Evolutionary conservation across 2,329 filamentous ascomycete genomes (phyloP), one percentile per base, ranked within the genome.

Genomic region (Monilinia fructicola): DNA sequence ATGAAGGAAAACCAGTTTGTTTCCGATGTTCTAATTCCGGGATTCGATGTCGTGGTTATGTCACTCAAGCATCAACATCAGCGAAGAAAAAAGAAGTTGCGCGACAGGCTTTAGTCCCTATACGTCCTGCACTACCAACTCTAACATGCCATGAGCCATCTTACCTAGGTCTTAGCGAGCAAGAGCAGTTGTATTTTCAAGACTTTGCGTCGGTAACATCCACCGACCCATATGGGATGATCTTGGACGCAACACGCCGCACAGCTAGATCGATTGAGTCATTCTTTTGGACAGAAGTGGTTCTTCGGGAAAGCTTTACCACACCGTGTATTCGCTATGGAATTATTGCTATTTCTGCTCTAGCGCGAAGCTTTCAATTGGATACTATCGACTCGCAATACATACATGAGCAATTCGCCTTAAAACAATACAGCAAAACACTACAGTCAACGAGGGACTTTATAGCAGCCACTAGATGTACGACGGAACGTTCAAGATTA

Each of bases 211-310:
- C 71, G n/a, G 67, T 72, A 52, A 59, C 69, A 3, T 67, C 68
- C 1, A 53, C 62, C 12, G 67, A 69, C 42, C 63, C 71, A 26
- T 55, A 67, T 35, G 59, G 68, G 2, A 56, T 53, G 55, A 35
- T 65, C 12, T 1, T 58, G 63, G 42, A 65, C 14, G 14, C 40
- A 62, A 35, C 50, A 26, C 60, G 42, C 23, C 64, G 56, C 38
- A 63, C 46, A 40, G 40, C 54, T 31, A 40, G 55, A 50, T 44
- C 42, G 3, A 54, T 58, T 6, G 85, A 89, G 73, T 82, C 82
- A 28, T 79, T 81, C 4, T 90, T 90, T 73, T 74, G 72, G 71
- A 68, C 68, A 18, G 62, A 65, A 44, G 54, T 68, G 14, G 71
- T 71, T 5, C 55, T 73, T 4, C 68, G 69, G 60, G 69, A 71